Base-by-base conservation (phyloP, 495 filamentous ascomycete species). In the Aspergillus cavernicola region DNA sequence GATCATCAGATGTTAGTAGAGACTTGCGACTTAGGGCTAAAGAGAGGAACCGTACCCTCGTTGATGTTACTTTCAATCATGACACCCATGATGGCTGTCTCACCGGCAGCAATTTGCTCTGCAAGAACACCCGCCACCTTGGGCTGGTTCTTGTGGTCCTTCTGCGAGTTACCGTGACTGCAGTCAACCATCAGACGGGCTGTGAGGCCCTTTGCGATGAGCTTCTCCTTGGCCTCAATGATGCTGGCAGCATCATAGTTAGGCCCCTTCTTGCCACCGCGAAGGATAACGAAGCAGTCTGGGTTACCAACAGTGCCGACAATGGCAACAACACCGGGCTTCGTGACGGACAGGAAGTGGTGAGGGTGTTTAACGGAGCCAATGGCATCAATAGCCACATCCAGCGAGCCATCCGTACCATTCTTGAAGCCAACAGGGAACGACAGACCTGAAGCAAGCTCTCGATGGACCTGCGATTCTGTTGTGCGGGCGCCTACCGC, bases 401-500 rank as follows among this genome's bases (percentile, higher is more conserved):
- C 83, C 32, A 97, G 71, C 1, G 86, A 85, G 16, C 95, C 95
- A 67, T 99, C 95, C 23, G 95, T 99, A 51, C 95, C 95, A 68
- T 99, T 99, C 80, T 99, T 99, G 84, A 99, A 99, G 36, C 95
- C 95, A 11, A 99, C 90, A 2, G 95, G 93, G 84, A 97, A 99
- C 46, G 86, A 91, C 18, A 97, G 72, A 59, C 95, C 95, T 33
- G 89, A 95, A 1, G 95, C 92, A 58, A 99, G 70, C 66, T 99
- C 95, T 37, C 95, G 84, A 69, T 99, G 95, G 50, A 99, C 77
- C 71, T 99, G 95, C 33, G 84, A 88, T 69, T 99, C 95, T 0
- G 95, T 97, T 11, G 95, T 99, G 47, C 95, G 82, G 9, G 95
- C 95, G 38, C 95, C 95, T 52, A 99, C 86, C 12, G 95, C 95